phyloP scores from a whole-genome alignment of 2,329 filamentous ascomycete genomes.

The Chaetoscypha palmicola region DNA sequence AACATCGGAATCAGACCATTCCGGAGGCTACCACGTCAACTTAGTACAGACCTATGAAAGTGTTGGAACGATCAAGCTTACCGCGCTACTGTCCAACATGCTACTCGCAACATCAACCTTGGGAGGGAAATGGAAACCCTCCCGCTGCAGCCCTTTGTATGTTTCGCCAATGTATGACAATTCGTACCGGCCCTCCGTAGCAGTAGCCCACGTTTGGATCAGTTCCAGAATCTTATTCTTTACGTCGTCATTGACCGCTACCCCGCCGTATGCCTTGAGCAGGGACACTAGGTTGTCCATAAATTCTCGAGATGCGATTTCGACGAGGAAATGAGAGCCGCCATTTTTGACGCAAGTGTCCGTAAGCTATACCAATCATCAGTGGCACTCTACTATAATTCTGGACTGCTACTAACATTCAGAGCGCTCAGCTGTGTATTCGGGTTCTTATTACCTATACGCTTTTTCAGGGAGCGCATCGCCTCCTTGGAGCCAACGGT shows the following conservation, averaged over 20 bases:
- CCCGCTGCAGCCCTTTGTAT: conserved; percentile 72
- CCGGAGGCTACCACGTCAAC: conserved; percentile 60
- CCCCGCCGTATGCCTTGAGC: conserved; percentile 68
- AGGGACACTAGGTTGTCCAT: conserved; percentile 95
- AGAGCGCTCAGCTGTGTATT: conserved; percentile 94
- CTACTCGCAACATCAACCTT: conserved; percentile 82
- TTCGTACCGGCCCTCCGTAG: conserved; percentile 77
- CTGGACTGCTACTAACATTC: conserved; percentile 50
- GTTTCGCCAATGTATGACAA: conserved; percentile 82
- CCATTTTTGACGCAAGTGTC: conserved; percentile 99
- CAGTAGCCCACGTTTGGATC: conserved; percentile 87
- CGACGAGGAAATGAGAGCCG: conserved; percentile 85
- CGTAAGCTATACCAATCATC: conserved; percentile 55
- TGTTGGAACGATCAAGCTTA: conserved; percentile 41
- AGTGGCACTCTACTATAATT: conserved; percentile 24
- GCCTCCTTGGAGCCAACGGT: conserved; percentile 96
- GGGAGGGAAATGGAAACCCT: conserved; percentile 86
- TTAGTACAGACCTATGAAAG: neutral
- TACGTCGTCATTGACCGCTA: conserved; percentile 76
- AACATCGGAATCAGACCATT: conserved; percentile 96
- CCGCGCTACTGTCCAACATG: conserved; percentile 95
- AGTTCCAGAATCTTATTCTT: conserved; percentile 86
- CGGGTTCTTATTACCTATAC: conserved; percentile 95
- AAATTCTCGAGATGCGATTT: conserved; percentile 95
- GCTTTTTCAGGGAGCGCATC: conserved; percentile 90